These are phyloP conservation scores for Nitzschia inconspicua DNA, from an alignment of 108 stramenopile genomes.

Conservation along the genomic window DNA sequence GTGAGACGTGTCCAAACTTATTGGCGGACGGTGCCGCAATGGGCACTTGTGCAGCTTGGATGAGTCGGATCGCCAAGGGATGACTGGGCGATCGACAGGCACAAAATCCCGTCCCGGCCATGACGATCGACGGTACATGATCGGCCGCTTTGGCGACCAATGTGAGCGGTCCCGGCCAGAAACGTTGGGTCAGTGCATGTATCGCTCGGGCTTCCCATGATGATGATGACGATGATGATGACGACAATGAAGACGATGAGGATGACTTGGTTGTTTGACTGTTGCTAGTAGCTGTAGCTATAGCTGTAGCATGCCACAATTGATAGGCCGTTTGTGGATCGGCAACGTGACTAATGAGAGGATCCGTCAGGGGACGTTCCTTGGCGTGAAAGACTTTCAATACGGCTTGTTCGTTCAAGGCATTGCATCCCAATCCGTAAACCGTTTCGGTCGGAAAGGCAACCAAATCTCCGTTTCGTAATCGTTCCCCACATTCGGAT, in stretches of 20 bases:
- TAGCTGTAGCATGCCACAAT: conserved; percentile 63
- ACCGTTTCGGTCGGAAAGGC: conserved; percentile 98
- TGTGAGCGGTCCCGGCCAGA: conserved; percentile 97
- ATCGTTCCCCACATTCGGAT: conserved; percentile 60
- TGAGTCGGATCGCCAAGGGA: conserved; percentile 75
- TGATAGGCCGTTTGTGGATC: conserved; percentile 50
- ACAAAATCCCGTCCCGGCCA: conserved; percentile 93
- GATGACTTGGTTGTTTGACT: neutral
- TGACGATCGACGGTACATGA: conserved; percentile 73
- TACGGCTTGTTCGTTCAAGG: conserved; percentile 83
- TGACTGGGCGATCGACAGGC: conserved; percentile 95
- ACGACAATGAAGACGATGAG: neutral
- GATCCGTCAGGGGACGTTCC: conserved; percentile 93
- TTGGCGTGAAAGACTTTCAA: conserved; percentile 90
- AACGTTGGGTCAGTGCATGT: conserved; percentile 43
- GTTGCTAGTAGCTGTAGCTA: neutral
- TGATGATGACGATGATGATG: too few species aligned
- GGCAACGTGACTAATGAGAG: conserved; percentile 94
- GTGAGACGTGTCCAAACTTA: conserved; percentile 96
- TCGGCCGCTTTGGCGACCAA: conserved; percentile 79
- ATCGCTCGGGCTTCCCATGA: conserved; percentile 46
- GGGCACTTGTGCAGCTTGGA: conserved; percentile 80
- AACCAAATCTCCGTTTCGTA: conserved; percentile 68
- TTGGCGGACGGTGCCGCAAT: conserved; percentile 99
- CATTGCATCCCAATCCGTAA: conserved; percentile 98